Evolutionary conservation across 2,329 filamentous ascomycete genomes (phyloP), one percentile per base, ranked within the genome.

Genomic region (Alternaria sp.): DNA sequence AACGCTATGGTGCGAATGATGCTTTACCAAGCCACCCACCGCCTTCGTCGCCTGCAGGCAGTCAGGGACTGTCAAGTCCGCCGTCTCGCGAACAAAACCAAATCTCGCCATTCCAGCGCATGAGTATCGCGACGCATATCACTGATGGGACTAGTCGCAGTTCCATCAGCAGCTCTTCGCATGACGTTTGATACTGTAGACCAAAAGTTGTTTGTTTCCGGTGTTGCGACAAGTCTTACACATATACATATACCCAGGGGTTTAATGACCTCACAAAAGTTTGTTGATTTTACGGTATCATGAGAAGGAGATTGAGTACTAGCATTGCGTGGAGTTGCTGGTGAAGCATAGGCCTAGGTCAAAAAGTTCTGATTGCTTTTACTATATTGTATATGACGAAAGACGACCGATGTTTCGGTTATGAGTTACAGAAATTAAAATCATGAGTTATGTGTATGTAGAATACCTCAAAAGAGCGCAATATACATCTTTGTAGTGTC

Each of bases 1-100:
- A 96, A 62, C 88, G 78, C 26, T 76, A 78, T 32, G 72, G 74
- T 2, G 68, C 67, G 17, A 61, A 54, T 36, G 66, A 72, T 15
- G 25, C 63, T 3, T 60, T 67, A 1, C 32, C 65, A 21, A 52
- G 65, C 12, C 60, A 70, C 2, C 66, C 71, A 2, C 45, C 66
- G 2, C 69, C 73, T 47, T 72, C 71, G 21, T 74, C 72, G 12
- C 73, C 76, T 11, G 62, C 67, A 6, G 55, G 54, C 13, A 63
- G 49, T 28, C 72, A 71, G 21, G 62, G 66, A 10, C 54, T 76
- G 1, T 73, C 77, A 1, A 78, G 71, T 32, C 74, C 77, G 3
- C 69, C 73, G 1, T 69, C 70, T 6, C 63, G 74, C 26, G 72
- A 77, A 15, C 75, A 77, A 32, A 77, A 70, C 43, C 66, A 68